Evolutionary conservation across 805 yeast genomes (phyloP).

Genomic region (Tetrapisispora phaffii): DNA sequence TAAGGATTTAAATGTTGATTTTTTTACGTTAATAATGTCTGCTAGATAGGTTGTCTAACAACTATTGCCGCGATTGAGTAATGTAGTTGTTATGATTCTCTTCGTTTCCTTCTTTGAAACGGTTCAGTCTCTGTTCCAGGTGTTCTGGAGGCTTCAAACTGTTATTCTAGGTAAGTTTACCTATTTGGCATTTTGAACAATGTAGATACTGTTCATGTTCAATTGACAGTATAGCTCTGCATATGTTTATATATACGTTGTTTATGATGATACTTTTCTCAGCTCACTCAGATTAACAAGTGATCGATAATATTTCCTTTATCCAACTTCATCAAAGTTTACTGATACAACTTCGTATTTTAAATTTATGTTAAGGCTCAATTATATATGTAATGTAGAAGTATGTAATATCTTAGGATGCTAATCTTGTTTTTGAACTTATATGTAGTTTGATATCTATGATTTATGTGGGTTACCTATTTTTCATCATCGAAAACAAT

Average conservation of each 20-base stretch:
- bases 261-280: constrained; percentile 34
- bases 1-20: no score
- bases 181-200: neutral
- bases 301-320: constrained; percentile 32
- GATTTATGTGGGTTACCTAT: no score
- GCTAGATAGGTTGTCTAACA: no score
- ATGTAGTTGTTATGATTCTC: no score
- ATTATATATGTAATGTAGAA: neutral
- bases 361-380: neutral
- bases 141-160: no score
- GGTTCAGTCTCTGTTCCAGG: no score
- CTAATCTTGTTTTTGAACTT: no score
- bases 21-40: no score
- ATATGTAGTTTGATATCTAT: no score
- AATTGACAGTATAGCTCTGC: neutral
- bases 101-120: no score
- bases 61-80: no score
- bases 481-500: no score
- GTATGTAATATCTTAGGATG: neutral
- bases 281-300: constrained; percentile 35
- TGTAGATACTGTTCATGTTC: neutral
- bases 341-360: constrained; percentile 2
- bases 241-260: constrained; percentile 1
- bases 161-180: neutral
- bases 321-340: constrained; percentile 35